A percentile compares a stretch with the other conserved stretches of the same genome.
Conservation (phyloP, 768 basidiomycete genomes). For the Boletales sp. region DNA sequence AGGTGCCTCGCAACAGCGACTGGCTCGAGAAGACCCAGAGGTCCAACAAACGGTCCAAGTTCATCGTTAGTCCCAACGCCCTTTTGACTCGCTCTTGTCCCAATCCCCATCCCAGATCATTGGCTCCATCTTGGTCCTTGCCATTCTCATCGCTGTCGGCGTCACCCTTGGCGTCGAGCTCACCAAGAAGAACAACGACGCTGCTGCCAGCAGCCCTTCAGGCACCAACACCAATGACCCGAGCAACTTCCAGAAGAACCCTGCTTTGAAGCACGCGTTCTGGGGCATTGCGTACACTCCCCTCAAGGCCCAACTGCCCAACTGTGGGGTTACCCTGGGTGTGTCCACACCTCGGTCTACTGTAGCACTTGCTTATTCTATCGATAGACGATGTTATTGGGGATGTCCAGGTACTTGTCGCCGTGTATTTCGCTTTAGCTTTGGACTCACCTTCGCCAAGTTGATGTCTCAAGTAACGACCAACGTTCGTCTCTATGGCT, state of each 20-base stretch:
- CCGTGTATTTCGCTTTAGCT: not conserved
- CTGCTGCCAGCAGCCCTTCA: slow-evolving; percentile 11
- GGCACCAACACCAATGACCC: slow-evolving; percentile 62
- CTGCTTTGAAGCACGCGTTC: slow-evolving; percentile 67
- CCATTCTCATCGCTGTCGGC: slow-evolving; percentile 53
- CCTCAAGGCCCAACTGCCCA: slow-evolving; percentile 62
- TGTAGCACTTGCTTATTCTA: not conserved
- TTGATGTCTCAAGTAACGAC: slow-evolving; percentile 84
- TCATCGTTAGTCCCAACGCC: slow-evolving; percentile 45
- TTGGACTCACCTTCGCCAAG: slow-evolving; percentile 33
- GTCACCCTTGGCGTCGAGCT: slow-evolving; percentile 65
- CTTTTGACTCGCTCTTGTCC: not conserved
- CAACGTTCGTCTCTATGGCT: slow-evolving; percentile 79
- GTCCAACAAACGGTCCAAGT: slow-evolving; percentile 45
- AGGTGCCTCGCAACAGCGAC: slow-evolving; percentile 31
- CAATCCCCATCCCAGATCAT: slow-evolving; percentile 42
- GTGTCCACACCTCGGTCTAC: slow-evolving; percentile 7
- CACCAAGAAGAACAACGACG: slow-evolving; percentile 43
- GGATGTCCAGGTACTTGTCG: slow-evolving; percentile 62
- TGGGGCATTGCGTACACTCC: slow-evolving; percentile 91
- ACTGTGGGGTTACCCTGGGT: slow-evolving; percentile 55
- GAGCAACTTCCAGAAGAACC: slow-evolving; percentile 69
- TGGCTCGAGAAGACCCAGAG: slow-evolving; percentile 38
- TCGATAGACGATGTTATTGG: slow-evolving; percentile 51
- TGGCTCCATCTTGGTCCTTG: slow-evolving; percentile 43